These are phyloP conservation scores for Lipomyces spencermartinsiae DNA, from an alignment of 805 yeast genomes.

Conservation along the genomic window DNA sequence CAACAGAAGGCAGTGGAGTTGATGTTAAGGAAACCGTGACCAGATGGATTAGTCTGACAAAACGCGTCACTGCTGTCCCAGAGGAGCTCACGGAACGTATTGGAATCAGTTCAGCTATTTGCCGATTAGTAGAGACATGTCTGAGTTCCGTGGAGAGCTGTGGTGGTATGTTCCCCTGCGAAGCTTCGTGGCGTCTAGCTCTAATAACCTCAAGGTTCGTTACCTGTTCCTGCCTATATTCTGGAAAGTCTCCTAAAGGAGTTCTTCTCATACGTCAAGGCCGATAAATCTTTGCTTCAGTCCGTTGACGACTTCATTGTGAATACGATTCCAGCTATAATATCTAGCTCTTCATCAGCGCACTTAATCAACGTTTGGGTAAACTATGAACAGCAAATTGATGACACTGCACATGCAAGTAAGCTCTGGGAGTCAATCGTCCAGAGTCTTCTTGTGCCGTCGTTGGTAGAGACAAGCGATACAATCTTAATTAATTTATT, in stretches of 20 bases:
- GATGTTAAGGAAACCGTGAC: conserved; percentile 6
- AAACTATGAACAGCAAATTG: conserved; percentile 6
- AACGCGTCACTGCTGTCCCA: conserved; percentile 15
- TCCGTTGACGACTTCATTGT: conserved; percentile 21
- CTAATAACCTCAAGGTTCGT: neutral
- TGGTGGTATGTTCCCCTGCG: conserved; percentile 5
- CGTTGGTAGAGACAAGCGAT: conserved; percentile 19
- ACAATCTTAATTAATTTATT: conserved; percentile 14
- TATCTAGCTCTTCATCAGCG: conserved; percentile 18
- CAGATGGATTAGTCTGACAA: conserved; percentile 20
- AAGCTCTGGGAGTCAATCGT: conserved; percentile 8
- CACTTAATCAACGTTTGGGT: conserved; percentile 26
- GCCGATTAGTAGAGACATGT: neutral
- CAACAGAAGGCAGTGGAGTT: neutral
- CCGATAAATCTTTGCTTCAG: neutral
- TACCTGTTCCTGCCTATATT: conserved; percentile 10
- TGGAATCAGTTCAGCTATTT: conserved; percentile 13
- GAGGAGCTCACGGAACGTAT: conserved; percentile 16
- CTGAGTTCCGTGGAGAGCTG: neutral
- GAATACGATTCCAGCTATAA: conserved; percentile 14
- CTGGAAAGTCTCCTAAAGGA: conserved; percentile 19
- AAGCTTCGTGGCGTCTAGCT: neutral
- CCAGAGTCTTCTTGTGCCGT: conserved; percentile 13
- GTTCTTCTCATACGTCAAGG: conserved; percentile 8
- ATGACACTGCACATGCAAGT: conserved; percentile 4